These are phyloP conservation scores for Quercus lobata DNA, from an alignment of 331 rosid genomes.

Conservation along the genomic window DNA sequence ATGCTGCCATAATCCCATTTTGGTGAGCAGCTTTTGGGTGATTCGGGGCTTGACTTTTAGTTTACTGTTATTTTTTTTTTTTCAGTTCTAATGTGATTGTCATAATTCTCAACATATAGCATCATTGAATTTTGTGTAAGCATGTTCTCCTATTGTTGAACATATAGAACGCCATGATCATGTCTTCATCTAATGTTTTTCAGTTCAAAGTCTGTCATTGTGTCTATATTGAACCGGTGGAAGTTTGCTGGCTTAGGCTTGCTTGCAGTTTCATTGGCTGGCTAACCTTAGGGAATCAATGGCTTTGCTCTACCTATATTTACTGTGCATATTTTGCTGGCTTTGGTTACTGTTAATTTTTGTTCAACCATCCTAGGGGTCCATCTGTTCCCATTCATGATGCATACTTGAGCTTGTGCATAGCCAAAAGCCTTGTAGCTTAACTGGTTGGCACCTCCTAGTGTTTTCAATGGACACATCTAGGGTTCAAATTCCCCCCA, in stretches of 20 bases:
- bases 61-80: not conserved
- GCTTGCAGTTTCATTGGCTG: conserved; percentile 76
- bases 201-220: conserved; percentile 55
- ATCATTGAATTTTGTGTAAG: conserved; percentile 34
- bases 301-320: too few species aligned
- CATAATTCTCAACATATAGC: conserved; percentile 28
- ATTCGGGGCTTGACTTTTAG: not conserved
- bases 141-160: conserved; percentile 26
- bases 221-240: conserved; percentile 73
- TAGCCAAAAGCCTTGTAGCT: too few species aligned
- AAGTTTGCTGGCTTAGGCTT: conserved; percentile 82
- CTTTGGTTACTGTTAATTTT: too few species aligned
- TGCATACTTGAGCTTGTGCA: too few species aligned
- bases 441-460: too few species aligned
- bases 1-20: not conserved
- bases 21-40: not conserved
- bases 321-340: too few species aligned
- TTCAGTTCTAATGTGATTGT: conserved; percentile 4
- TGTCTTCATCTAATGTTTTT: conserved; percentile 70
- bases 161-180: conserved; percentile 65
- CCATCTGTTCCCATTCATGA: too few species aligned
- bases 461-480: too few species aligned
- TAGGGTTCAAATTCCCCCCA: too few species aligned
- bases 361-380: too few species aligned
- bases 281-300: too few species aligned